Evolutionary conservation across 805 yeast genomes (phyloP).

Genomic region (Wickerhamomyces bovis): DNA sequence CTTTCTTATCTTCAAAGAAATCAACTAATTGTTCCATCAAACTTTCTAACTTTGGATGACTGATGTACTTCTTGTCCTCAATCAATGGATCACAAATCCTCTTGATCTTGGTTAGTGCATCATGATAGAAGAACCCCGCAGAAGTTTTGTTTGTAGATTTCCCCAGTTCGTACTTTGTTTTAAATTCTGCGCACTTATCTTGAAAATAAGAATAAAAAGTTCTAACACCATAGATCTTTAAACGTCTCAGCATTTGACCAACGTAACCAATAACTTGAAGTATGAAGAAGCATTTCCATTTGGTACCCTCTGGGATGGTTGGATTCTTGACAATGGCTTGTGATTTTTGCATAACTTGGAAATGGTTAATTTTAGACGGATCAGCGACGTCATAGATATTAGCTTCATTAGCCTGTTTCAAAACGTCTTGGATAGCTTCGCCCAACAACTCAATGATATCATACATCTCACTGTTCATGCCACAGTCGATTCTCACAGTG

Average conservation of each 20-base stretch:
- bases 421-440: constrained; percentile 60
- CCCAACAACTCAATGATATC: constrained; percentile 49
- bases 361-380: constrained; percentile 64
- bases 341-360: constrained; percentile 63
- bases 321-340: constrained; percentile 50
- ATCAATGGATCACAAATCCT: constrained; percentile 39
- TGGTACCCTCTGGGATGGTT: constrained; percentile 56
- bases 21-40: constrained; percentile 48
- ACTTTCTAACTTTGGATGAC: constrained; percentile 72
- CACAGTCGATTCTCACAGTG: constrained; percentile 54
- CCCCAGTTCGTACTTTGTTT: constrained; percentile 49
- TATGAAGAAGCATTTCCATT: constrained; percentile 64
- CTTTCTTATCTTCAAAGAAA: constrained; percentile 43
- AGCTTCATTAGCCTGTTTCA: constrained; percentile 56
- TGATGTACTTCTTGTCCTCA: constrained; percentile 31
- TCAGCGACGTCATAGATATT: constrained; percentile 60
- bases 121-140: constrained; percentile 53
- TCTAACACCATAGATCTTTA: constrained; percentile 76
- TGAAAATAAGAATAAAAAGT: constrained; percentile 66
- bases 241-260: constrained; percentile 63
- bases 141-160: constrained; percentile 62
- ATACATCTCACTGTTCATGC: constrained; percentile 45
- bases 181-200: constrained; percentile 52
- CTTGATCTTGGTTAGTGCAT: constrained; percentile 39
- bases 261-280: constrained; percentile 59